Evolutionary conservation across 495 filamentous ascomycete genomes (phyloP), one percentile per base, ranked within the genome.

Genomic region (Pseudevernia furfuracea): DNA sequence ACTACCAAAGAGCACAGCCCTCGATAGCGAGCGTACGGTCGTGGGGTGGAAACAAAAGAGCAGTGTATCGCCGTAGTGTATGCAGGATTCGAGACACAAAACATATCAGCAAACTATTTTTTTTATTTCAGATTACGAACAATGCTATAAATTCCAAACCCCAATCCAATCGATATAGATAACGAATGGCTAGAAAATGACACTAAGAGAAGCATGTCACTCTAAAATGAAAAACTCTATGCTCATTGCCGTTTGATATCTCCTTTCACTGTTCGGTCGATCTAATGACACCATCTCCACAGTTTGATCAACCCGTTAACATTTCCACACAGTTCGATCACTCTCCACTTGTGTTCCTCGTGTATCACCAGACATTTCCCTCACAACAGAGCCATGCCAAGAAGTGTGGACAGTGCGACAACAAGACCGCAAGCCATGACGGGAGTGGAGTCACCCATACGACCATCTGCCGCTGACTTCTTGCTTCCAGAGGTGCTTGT

Each of bases 381-480:
- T 68, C 59, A 88, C 70, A 89, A 70, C 30, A 92, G 69, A 44
- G 85, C 71, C 39, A 87, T 85, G 39, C 89, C 89, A 53, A 87
- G 77, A 28, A 92, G 60, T 28, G 84, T 84, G 57, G 87, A 87
- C 30, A 81, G 55, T 11, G 82, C 66, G 23, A 84, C 84, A 46
- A 86, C 70, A 4, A 80, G 71, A 7, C 81, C 77, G 57, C 88
- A 72, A 34, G 80, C 68, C 43, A 87, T 67, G 62, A 79, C 74
- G 72, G 82, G 77, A 55, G 82, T 78, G 71, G 86, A 67, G 44
- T 73, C 74, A n/a, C 67, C 78, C 64, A 66, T 75, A 64, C 71
- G 75, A 59, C 77, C 71, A 67, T 72, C 74, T 56, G 80, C 72
- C 59, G 82, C 81, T 69, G 73, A 71, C 28, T 66, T 72, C 68